Base-by-base conservation (phyloP, 1,139 yeast genomes). In the Kurtzmaniella quercitrusa region DNA sequence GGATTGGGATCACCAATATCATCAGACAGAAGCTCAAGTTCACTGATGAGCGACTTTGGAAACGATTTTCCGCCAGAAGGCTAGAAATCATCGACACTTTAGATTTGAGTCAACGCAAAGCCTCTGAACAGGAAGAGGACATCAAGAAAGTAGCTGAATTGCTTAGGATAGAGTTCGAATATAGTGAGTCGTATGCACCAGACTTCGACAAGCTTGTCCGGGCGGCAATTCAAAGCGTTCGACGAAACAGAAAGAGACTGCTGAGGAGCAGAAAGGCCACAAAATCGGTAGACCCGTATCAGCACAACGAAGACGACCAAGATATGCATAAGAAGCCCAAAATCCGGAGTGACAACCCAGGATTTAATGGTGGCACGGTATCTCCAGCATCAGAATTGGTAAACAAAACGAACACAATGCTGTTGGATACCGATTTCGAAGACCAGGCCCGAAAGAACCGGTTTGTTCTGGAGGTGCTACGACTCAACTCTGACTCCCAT, bases 151-250 rank as follows among this genome's bases (percentile, higher is more conserved):
- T 94, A 33, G 96, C 98, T 0, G 79, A 80, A 46, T 75, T 82
- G 7, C 68, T 93, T 42, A 68, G 95, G 52, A 66, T 70, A 2
- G 98, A 93, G 65, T 93, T 88, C 56, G 79, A 81, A 14, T 91
- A 83, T 58, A 77, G 82, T 1, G 65, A 63, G 8, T 77, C 75
- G 3, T 70, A 77, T 24, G 66, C 81, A 34, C 66, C 70, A 1
- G 98, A 91, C 53, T 91, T 93, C 59, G 96, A 90, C 60, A 85
- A 85, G 60, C 74, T 93, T 38, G 97, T 93, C 0, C 70, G 96
- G 29, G 95, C 96, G 2, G 98, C 96, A 0, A 85, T 93, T 23
- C 98, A 93, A 50, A 70, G 76, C 48, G 79, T 70, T 2, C 51
- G 79, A 40, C 55, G 79, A 42, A 73, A 73, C 50, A 53, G 79